Percentiles rank a stretch among this genome's conserved stretches.
Evolutionary conservation across 768 basidiomycete species (phyloP).

Genomic region (Trametes cinnabarina): DNA sequence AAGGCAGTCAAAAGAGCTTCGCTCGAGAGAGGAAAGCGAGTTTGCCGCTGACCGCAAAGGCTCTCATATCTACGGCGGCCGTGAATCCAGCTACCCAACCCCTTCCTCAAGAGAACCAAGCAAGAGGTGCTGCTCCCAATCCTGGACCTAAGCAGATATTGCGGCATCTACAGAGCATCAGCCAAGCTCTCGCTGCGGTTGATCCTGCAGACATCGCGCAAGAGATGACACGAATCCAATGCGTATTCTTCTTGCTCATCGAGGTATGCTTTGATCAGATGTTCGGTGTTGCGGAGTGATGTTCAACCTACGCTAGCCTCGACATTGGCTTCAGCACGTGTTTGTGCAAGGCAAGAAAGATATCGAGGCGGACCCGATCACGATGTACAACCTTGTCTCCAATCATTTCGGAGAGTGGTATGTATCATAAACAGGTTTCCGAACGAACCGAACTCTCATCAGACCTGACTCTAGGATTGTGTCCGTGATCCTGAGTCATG

Average conservation of each 20-base stretch:
- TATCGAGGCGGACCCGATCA: slow-evolving; percentile 65
- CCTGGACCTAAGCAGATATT: slow-evolving; percentile 54
- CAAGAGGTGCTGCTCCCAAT: slow-evolving; percentile 35
- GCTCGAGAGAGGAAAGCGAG: slow-evolving; percentile 68
- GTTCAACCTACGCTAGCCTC: slow-evolving; percentile 49
- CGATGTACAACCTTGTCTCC: slow-evolving; percentile 69
- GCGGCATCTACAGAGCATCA: slow-evolving; percentile 58
- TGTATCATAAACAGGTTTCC: not conserved
- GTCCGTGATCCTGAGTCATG: slow-evolving; percentile 86
- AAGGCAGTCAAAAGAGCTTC: slow-evolving; percentile 5
- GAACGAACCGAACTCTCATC: not conserved
- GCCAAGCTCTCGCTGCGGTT: slow-evolving; percentile 52
- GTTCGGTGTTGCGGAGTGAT: not conserved
- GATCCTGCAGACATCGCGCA: slow-evolving; percentile 74
- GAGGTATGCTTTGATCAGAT: slow-evolving; percentile 47
- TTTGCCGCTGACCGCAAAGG: slow-evolving; percentile 52
- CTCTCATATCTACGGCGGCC: slow-evolving; percentile 33
- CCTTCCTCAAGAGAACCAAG: slow-evolving; percentile 25
- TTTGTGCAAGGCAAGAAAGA: slow-evolving; percentile 67
- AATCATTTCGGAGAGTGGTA: slow-evolving; percentile 86
- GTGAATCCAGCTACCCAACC: not conserved
- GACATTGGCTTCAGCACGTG: slow-evolving; percentile 83
- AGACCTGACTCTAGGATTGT: slow-evolving; percentile 63
- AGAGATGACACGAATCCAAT: slow-evolving; percentile 79
- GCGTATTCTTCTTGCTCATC: slow-evolving; percentile 68